Conservation (phyloP, 192 early-diverging fungal genomes). For the Gigaspora rosea region DNA sequence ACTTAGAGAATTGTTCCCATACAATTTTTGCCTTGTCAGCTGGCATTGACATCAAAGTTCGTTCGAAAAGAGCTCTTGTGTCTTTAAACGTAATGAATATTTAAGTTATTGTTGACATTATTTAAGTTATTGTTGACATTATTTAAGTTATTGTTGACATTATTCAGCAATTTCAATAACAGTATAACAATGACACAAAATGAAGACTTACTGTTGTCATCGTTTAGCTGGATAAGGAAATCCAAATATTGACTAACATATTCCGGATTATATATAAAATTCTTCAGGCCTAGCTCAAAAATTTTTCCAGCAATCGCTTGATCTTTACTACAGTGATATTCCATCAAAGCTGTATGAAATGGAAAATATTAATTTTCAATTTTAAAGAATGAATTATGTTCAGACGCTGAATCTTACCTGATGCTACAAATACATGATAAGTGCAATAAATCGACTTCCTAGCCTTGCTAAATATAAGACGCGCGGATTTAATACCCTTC, state of each 20-base stretch:
- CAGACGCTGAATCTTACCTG: constrained; percentile 46
- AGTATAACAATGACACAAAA: background rate
- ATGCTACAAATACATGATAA: constrained; percentile 86
- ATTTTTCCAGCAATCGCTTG: constrained; percentile 80
- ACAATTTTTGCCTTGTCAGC: constrained; percentile 70
- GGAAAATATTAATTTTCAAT: background rate
- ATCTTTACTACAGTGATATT: constrained; percentile 90
- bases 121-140: no score
- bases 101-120: no score
- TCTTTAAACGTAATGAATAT: constrained; percentile 44
- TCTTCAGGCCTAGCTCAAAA: constrained; percentile 87
- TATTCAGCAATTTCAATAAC: background rate
- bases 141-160: background rate
- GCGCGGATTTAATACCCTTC: constrained; percentile 69
- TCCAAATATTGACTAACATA: constrained; percentile 84
- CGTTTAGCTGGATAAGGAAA: constrained; percentile 85
- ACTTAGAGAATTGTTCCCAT: constrained; percentile 82
- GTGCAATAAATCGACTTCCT: constrained; percentile 74
- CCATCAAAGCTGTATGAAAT: constrained; percentile 70
- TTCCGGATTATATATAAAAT: constrained; percentile 69
- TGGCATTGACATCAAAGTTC: constrained; percentile 71
- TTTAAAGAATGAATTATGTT: background rate
- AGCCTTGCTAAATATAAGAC: constrained; percentile 76
- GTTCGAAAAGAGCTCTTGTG: constrained; percentile 86
- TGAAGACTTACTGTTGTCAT: constrained; percentile 75